phyloP scores from a whole-genome alignment of 2,329 filamentous ascomycete genomes.

The Penicillium sp. region DNA sequence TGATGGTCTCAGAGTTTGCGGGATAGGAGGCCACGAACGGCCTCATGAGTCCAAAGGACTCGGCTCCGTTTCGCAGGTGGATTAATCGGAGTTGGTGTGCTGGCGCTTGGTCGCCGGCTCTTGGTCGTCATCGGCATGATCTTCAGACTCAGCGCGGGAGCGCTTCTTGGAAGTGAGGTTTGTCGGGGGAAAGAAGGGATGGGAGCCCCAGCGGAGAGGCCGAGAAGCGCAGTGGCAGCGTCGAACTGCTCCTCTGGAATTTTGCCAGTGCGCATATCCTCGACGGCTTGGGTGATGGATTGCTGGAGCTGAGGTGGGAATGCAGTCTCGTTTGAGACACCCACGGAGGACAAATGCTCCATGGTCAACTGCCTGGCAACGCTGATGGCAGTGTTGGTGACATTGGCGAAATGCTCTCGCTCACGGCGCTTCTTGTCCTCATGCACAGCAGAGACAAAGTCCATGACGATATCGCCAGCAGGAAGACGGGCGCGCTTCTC shows the following conservation, averaged over 20 bases:
- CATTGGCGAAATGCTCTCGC: constrained; percentile 2
- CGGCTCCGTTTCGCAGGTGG: not conserved
- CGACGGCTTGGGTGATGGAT: constrained; percentile 5
- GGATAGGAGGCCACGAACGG: not conserved
- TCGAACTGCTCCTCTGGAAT: constrained; percentile 7
- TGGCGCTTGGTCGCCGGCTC: constrained; percentile 15
- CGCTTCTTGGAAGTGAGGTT: constrained; percentile 8
- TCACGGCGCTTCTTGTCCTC: constrained; percentile 4
- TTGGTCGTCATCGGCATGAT: not conserved
- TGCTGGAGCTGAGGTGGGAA: not conserved
- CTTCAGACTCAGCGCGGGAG: constrained; percentile 11
- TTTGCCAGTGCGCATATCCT: constrained; percentile 4
- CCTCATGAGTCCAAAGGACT: too few species aligned
- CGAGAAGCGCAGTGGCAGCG: constrained; percentile 14
- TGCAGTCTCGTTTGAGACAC: not conserved
- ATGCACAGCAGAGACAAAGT: constrained; percentile 18
- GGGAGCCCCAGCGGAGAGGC: not conserved
- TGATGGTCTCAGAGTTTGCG: not conserved
- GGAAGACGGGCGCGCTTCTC: constrained; percentile 13
- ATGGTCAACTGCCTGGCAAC: constrained; percentile 8
- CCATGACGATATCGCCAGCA: constrained; percentile 16
- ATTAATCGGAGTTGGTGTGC: constrained; percentile 12
- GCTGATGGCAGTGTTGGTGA: constrained; percentile 9
- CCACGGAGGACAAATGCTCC: constrained; percentile 4
- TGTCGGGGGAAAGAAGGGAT: not conserved